Base-by-base conservation (phyloP, 2,329 filamentous ascomycete species). In the Dryadomyces sulphureus region DNA sequence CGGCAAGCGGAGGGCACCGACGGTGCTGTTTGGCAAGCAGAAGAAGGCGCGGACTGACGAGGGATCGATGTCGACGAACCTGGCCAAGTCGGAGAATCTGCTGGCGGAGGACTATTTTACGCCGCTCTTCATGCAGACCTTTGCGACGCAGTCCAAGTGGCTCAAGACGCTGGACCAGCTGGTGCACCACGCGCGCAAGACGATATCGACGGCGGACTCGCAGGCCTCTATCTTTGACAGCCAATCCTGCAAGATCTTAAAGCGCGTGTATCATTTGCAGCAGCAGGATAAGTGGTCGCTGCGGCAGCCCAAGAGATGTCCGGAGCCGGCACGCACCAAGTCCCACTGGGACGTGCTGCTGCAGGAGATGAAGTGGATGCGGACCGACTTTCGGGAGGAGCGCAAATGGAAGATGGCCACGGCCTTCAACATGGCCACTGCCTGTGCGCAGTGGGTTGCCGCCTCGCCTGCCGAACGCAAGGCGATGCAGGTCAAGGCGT, bases 331-430 rank as follows among this genome's bases (percentile, higher is more conserved):
- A 4, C 77, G 87, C 34, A 81, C 81, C 17, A 73, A 77, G 1
- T 80, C 82, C 2, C 90, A 96, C 54, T 85, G 81, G 75, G 92
- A 98, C 63, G 73, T 90, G 45, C 62, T 96, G 46, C 67, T 98
- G 27, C 76, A 88, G 54, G 89, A 98, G 65, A 86, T 90, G 75
- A 94, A 89, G 61, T 96, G 90, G 90, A 93, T 98, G 86, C 78
- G 89, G 43, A 95, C 88, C 2, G 92, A 98, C 62, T 96, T 95
- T 57, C 76, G 84, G 44, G 86, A 95, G 62, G 92, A 96, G 61
- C 72, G 87, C 36, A 94, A 94, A 60, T 94, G 89, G 88, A 96
- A 95, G 64, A 79, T 78, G 57, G 76, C 83, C 2, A 75, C 82
- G 32, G 89, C 89, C 5, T 81, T 81, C 48, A 87, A 81, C 48